Conservation (phyloP, 2,329 filamentous ascomycete species). For the Pseudogymnoascus sp. region DNA sequence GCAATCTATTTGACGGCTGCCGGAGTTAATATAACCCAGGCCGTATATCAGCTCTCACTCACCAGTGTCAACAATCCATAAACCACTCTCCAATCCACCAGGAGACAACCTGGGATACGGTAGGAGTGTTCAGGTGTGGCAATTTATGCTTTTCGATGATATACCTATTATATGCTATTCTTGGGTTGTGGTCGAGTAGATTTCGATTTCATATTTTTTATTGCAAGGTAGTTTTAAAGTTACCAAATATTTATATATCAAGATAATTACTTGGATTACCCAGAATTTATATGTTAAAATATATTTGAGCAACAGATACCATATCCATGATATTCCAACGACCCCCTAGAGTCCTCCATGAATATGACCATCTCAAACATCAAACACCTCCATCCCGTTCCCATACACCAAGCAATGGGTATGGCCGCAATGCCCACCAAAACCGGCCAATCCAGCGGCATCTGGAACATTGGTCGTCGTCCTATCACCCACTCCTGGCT, state of each 20-base stretch:
- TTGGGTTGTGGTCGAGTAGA: background rate
- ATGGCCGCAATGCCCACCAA: background rate
- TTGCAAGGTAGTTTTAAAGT: background rate
- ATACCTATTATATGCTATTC: background rate
- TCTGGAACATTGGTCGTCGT: background rate
- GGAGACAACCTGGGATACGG: background rate
- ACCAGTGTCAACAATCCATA: background rate
- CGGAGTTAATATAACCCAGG: background rate
- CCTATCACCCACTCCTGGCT: background rate
- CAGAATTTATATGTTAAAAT: background rate
- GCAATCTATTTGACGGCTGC: background rate
- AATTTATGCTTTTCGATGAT: background rate
- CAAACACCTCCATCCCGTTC: conserved; percentile 6
- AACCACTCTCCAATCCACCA: background rate
- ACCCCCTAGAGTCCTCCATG: too few relatives aligned
- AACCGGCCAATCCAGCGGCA: background rate
- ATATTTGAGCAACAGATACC: background rate
- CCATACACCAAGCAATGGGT: conserved; percentile 5
- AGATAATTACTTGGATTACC: background rate
- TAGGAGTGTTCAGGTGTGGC: background rate
- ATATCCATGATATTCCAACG: background rate
- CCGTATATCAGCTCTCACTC: background rate
- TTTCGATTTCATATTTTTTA: background rate
- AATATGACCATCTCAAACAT: background rate
- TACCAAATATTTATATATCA: too few relatives aligned